Evolutionary conservation across 176 grass and related monocot species (phyloP), one percentile per base, ranked within the genome.

Genomic region (Puya raimondii): DNA sequence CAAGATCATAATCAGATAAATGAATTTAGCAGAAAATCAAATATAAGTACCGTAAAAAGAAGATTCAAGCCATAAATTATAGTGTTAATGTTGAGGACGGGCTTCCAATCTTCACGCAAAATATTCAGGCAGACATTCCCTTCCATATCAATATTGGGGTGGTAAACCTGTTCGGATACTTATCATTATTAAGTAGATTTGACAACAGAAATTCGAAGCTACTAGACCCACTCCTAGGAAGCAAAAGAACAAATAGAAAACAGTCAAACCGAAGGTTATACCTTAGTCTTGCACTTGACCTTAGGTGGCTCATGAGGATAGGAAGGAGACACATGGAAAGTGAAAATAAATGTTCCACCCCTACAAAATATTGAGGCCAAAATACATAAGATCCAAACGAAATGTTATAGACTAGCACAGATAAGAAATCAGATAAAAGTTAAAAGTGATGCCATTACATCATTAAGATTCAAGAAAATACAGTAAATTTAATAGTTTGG

Each of bases 201-300:
- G 16, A 72, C 11, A 18, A 70, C 58, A 65, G 23, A 22, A 9
- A 70, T 69, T 14, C 9, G 22, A 11, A 61, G 21, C 56, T 4
- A 10, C 56, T 9, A 59, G n/a, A 59, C 7, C 17, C 9, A 61
- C 21, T 61, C 8, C 10, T 50, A 61, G 3, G 48, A 53, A 27
- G 49, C 63, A 23, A 70, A 66, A 56, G 13, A 50, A 78, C 42
- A 48, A 56, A 53, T 50, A 77, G 2, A 54, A 66, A 56, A n/a
- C 61, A 22, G 2, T 3, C 26, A 18, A 57, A 54, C 64, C 56
- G 0, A 27, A 21, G 63, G 23, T 81, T 66, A 67, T 90, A 96
- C 91, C 91, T 96, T 90, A 9, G 91, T 96, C 79, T 96, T 96
- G 79, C 91, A 96, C 21, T 90, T 96, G 59, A 96, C 91, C 79